Percentiles rank a stretch among this genome's conserved stretches.
phyloP scores from a whole-genome alignment of 495 filamentous ascomycete genomes.

The Hyaloscypha variabilis region DNA sequence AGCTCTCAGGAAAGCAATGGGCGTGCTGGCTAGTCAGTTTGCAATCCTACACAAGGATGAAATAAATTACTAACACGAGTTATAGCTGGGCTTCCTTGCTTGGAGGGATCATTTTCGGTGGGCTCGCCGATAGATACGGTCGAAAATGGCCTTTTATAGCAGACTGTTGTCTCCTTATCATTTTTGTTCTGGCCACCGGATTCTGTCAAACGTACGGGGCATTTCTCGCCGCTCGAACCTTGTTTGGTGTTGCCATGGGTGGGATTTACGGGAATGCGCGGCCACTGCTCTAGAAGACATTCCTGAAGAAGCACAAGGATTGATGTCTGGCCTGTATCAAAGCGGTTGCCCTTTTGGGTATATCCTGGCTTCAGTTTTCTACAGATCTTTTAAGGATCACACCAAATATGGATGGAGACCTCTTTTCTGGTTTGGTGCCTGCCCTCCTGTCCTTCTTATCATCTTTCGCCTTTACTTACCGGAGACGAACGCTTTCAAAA shows the following conservation, averaged over 20 bases:
- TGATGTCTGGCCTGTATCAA: neutral
- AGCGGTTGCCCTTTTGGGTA: neutral
- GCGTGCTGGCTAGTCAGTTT: constrained; percentile 37
- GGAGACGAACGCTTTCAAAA: neutral
- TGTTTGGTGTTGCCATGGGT: constrained; percentile 34
- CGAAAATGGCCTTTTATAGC: constrained; percentile 88
- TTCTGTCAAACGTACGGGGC: constrained; percentile 77
- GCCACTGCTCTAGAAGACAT: neutral
- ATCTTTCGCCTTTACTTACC: neutral
- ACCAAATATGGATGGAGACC: neutral
- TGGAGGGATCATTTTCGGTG: constrained; percentile 70
- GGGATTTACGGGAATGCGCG: neutral
- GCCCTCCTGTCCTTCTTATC: neutral
- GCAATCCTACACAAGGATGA: constrained; percentile 86
- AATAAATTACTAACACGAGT: constrained; percentile 77
- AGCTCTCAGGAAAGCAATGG: too few relatives aligned
- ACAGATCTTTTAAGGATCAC: neutral
- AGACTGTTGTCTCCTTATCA: constrained; percentile 81
- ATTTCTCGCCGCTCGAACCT: constrained; percentile 79
- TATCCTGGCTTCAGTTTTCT: neutral
- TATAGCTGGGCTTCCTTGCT: constrained; percentile 54
- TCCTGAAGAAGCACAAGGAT: neutral
- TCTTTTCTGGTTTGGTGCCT: neutral
- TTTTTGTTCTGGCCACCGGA: constrained; percentile 77
- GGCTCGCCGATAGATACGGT: constrained; percentile 80